phyloP scores from a whole-genome alignment of 805 yeast genomes.

The Metschnikowia proteae region DNA sequence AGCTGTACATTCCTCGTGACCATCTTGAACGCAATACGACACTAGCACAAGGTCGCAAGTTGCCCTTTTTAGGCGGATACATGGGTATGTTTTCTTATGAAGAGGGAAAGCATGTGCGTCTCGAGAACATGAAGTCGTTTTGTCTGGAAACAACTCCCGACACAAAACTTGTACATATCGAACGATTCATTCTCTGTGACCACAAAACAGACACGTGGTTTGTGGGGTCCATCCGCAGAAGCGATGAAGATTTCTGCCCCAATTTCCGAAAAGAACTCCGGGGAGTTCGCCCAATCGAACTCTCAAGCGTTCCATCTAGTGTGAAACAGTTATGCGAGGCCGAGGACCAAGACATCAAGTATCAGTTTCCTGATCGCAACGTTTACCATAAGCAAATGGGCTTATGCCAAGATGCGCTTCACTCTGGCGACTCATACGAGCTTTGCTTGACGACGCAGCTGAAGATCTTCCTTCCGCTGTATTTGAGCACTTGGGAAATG shows the following conservation, averaged over 20 bases:
- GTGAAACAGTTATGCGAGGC: conserved; percentile 24
- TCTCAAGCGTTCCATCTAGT: conserved; percentile 21
- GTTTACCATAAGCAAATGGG: conserved; percentile 54
- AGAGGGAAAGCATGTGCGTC: conserved; percentile 57
- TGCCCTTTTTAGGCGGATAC: conserved; percentile 90
- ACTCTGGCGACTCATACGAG: conserved; percentile 88
- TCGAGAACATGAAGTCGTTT: conserved; percentile 33
- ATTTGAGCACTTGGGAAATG: conserved; percentile 66
- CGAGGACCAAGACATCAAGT: conserved; percentile 26
- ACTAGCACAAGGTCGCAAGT: conserved; percentile 22
- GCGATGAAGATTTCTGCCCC: conserved; percentile 30
- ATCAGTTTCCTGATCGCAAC: conserved; percentile 49
- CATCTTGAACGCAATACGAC: conserved; percentile 21
- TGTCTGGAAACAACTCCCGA: conserved; percentile 55
- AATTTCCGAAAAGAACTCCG: conserved; percentile 13
- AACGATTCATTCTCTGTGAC: conserved; percentile 58
- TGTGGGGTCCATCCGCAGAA: conserved; percentile 46
- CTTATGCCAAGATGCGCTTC: conserved; percentile 62
- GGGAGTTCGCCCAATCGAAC: conserved; percentile 14
- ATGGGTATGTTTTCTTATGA: conserved; percentile 87
- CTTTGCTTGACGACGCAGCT: conserved; percentile 83
- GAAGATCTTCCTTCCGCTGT: conserved; percentile 47
- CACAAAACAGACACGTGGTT: conserved; percentile 43
- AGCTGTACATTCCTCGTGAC: conserved; percentile 29
- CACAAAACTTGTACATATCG: conserved; percentile 67